Evolutionary conservation across 2,329 filamentous ascomycete species (phyloP).

Genomic region (Nannizzia gypsea): DNA sequence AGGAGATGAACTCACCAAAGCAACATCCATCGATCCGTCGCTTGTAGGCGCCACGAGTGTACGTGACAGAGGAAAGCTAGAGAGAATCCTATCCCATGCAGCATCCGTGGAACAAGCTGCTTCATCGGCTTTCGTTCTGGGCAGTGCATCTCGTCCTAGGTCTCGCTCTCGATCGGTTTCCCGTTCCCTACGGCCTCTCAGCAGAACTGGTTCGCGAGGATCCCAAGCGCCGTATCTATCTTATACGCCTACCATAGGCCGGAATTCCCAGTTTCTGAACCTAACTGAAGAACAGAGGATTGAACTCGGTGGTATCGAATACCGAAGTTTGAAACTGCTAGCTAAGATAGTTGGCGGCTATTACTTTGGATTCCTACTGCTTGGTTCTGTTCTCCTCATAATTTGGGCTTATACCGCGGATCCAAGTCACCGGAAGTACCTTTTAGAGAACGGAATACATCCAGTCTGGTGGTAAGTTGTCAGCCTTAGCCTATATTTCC

Average conservation of each 20-base stretch:
- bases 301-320: constrained; percentile 43
- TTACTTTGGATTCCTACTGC: constrained; percentile 35
- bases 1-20: constrained; percentile 10
- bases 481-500: constrained; percentile 55
- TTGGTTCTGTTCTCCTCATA: constrained; percentile 40
- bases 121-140: constrained; percentile 34
- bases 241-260: constrained; percentile 33
- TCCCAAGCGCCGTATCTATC: constrained; percentile 32
- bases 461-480: constrained; percentile 39
- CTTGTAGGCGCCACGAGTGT: background rate
- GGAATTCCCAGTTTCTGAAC: constrained; percentile 39
- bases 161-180: constrained; percentile 9
- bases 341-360: constrained; percentile 40
- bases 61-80: constrained; percentile 6
- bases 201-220: constrained; percentile 8
- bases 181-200: constrained; percentile 7
- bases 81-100: constrained; percentile 19
- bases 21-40: constrained; percentile 7
- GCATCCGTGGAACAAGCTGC: constrained; percentile 29
- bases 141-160: constrained; percentile 13
- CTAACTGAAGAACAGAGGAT: constrained; percentile 33
- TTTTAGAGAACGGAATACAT: constrained; percentile 30
- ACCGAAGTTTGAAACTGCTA: constrained; percentile 39
- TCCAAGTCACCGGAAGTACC: constrained; percentile 31
- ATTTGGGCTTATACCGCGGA: constrained; percentile 37